Conservation (phyloP, 148 eudicot species). For the Camellia sinensis region DNA sequence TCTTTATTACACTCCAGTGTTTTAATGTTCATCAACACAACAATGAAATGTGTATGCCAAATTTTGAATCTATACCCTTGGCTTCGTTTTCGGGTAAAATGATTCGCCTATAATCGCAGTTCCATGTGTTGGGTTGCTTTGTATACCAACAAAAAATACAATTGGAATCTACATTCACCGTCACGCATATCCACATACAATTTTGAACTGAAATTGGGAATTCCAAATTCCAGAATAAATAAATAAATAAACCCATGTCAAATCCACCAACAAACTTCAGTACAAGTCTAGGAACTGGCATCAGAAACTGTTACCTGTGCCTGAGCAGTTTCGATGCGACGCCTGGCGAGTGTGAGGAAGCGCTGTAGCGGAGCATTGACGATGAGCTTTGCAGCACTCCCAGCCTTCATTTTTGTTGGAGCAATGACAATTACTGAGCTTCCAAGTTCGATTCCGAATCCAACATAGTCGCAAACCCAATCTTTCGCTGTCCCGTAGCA, state of each 20-base stretch:
- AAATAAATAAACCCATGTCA: neutral
- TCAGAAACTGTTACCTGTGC: conserved; percentile 52
- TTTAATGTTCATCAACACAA: neutral
- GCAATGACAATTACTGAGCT: neutral
- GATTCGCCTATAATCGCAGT: neutral
- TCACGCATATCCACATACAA: neutral
- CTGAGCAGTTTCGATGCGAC: conserved; percentile 97
- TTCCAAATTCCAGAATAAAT: neutral
- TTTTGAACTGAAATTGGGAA: neutral
- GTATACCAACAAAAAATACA: neutral
- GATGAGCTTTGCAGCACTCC: conserved; percentile 88
- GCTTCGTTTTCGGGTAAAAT: neutral
- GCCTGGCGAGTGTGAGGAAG: conserved; percentile 95
- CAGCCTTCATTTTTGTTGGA: conserved; percentile 65
- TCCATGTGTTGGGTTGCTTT: neutral
- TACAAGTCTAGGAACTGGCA: neutral
- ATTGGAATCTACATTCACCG: neutral
- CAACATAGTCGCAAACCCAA: neutral
- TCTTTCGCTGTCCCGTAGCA: neutral
- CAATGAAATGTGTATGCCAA: neutral
- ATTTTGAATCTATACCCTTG: no score
- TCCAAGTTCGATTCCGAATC: neutral
- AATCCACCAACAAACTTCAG: neutral
- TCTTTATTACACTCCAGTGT: neutral
- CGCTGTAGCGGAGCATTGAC: conserved; percentile 93